Evolutionary conservation across 75 land plant species (phyloP).

Genomic region (Cryptomeria japonica): DNA sequence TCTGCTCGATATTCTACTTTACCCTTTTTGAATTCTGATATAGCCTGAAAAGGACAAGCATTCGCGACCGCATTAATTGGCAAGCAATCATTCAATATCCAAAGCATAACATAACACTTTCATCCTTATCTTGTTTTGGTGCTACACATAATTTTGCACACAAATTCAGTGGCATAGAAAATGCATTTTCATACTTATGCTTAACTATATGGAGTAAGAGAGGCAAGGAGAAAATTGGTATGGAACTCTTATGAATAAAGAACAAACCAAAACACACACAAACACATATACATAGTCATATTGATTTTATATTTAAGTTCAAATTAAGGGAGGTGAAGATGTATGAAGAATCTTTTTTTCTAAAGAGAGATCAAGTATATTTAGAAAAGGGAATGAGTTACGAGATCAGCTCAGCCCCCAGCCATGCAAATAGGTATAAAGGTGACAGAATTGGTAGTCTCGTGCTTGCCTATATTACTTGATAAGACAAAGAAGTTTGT

Average conservation of each 20-base stretch:
- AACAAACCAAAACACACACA: background rate
- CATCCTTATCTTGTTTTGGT: background rate
- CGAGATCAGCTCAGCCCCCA: too few relatives aligned
- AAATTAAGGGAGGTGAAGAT: background rate
- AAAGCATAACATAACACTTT: background rate
- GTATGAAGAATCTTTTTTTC: background rate
- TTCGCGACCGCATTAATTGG: background rate
- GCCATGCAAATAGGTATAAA: too few relatives aligned
- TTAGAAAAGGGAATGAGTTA: too few relatives aligned
- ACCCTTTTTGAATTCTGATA: slow-evolving; percentile 91
- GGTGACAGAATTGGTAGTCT: too few relatives aligned
- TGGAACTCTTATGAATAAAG: background rate
- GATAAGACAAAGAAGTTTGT: too few relatives aligned
- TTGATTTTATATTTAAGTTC: background rate
- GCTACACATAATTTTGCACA: background rate
- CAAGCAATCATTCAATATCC: background rate
- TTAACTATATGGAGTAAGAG: background rate
- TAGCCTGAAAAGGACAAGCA: slow-evolving; percentile 57
- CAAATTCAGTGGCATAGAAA: background rate
- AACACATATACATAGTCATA: background rate
- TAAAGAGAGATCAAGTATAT: too few relatives aligned
- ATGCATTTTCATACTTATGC: background rate
- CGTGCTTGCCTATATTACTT: too few relatives aligned
- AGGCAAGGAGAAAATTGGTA: background rate
- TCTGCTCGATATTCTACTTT: slow-evolving; percentile 95